These are phyloP conservation scores for Crithidia acanthocephali DNA, from an alignment of 208 protist species.

Conservation along the genomic window DNA sequence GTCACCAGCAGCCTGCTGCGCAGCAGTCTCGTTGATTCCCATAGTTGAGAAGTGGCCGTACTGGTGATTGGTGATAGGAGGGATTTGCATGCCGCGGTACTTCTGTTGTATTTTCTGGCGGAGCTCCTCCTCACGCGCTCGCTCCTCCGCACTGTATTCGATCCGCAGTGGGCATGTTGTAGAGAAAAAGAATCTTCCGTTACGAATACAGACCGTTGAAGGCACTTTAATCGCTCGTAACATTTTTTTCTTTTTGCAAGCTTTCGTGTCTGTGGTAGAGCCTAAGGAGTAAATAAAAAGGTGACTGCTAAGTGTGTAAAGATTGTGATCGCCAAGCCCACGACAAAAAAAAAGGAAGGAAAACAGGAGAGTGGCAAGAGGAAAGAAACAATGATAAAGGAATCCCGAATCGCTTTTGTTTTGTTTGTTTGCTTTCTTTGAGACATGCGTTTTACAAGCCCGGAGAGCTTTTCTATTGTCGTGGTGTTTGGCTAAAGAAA, in stretches of 20 bases:
- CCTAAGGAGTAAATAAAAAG: neutral
- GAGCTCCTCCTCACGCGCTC: slow-evolving; percentile 52
- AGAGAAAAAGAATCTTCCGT: slow-evolving; percentile 12
- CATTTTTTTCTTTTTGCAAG: slow-evolving; percentile 8
- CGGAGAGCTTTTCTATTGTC: too few relatives aligned
- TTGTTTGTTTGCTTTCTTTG: too few relatives aligned
- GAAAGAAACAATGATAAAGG: too few relatives aligned
- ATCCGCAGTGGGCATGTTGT: slow-evolving; percentile 20
- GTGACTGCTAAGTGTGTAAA: neutral
- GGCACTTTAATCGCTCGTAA: neutral
- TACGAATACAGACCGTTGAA: neutral
- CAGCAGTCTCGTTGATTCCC: slow-evolving; percentile 35
- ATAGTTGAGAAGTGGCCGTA: slow-evolving; percentile 70
- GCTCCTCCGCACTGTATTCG: slow-evolving; percentile 35
- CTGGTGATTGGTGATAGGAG: slow-evolving; percentile 40
- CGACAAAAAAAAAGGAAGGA: too few relatives aligned
- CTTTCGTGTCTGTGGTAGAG: too few relatives aligned
- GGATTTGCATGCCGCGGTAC: slow-evolving; percentile 59
- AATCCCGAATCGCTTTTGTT: too few relatives aligned
- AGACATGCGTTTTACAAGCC: too few relatives aligned
- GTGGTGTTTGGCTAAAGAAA: too few relatives aligned
- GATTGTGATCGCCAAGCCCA: too few relatives aligned
- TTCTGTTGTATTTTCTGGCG: slow-evolving; percentile 51
- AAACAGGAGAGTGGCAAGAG: too few relatives aligned
- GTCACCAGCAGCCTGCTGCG: slow-evolving; percentile 29